Percentiles rank a stretch among this genome's conserved stretches.
phyloP scores from a whole-genome alignment of 2,329 filamentous ascomycete genomes.

The Myriosclerotinia scirpicola region DNA sequence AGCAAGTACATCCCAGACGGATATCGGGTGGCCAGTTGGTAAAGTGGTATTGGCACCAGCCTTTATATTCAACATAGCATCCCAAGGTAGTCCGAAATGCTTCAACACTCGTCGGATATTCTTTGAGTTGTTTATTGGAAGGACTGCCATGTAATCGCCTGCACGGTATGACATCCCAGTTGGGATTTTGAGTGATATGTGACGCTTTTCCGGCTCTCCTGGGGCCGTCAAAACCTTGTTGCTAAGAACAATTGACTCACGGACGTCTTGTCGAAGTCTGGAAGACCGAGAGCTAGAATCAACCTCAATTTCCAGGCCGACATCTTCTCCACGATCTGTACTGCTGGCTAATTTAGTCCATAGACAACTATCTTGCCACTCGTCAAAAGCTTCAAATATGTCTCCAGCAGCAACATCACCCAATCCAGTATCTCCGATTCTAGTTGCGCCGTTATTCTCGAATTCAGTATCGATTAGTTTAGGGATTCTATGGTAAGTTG shows the following conservation, averaged over 20 bases:
- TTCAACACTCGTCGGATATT: constrained; percentile 36
- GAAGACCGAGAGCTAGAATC: constrained; percentile 32
- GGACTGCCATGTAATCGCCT: constrained; percentile 31
- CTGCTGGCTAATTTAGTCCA: constrained; percentile 44
- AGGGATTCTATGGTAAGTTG: constrained; percentile 68
- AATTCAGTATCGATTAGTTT: constrained; percentile 54
- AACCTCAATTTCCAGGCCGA: constrained; percentile 17
- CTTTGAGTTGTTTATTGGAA: constrained; percentile 28
- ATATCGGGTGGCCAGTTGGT: constrained; percentile 49
- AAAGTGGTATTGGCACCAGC: constrained; percentile 44
- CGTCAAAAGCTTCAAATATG: constrained; percentile 67
- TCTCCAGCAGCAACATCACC: constrained; percentile 45
- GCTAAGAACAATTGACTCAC: constrained; percentile 58
- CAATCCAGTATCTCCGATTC: constrained; percentile 8
- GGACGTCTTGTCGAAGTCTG: constrained; percentile 59
- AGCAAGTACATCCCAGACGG: constrained; percentile 53
- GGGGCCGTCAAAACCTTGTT: constrained; percentile 52
- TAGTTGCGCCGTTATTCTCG: constrained; percentile 23
- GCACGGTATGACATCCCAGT: constrained; percentile 28
- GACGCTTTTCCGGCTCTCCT: constrained; percentile 51
- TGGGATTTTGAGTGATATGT: constrained; percentile 50
- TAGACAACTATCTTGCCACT: constrained; percentile 61
- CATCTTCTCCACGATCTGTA: background rate
- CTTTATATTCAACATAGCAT: constrained; percentile 53
- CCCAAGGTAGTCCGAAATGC: constrained; percentile 35